Evolutionary conservation across 2,329 filamentous ascomycete species (phyloP).

Genomic region (Penicillium sp.): DNA sequence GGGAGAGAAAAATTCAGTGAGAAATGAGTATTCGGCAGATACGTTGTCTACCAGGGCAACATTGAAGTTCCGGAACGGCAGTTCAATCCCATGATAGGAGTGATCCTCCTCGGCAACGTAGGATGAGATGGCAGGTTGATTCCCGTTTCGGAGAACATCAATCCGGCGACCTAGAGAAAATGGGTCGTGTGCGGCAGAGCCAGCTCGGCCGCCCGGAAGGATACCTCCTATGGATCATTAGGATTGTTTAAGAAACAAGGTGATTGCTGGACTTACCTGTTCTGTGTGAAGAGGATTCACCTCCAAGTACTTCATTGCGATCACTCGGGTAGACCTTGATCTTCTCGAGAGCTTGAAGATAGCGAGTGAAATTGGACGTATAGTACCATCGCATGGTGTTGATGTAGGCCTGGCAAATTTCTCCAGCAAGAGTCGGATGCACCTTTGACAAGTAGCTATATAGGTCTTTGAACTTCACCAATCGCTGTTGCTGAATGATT

Average conservation of each 20-base stretch:
- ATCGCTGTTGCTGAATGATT: conserved; percentile 90
- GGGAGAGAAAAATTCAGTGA: conserved; percentile 84
- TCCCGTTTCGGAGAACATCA: conserved; percentile 73
- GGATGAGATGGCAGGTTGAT: conserved; percentile 75
- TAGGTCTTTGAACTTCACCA: conserved; percentile 83
- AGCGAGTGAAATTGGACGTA: conserved; percentile 83
- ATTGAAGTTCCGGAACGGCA: conserved; percentile 92
- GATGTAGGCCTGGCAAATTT: conserved; percentile 90
- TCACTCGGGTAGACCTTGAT: conserved; percentile 81
- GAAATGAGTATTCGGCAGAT: conserved; percentile 90
- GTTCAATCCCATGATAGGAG: conserved; percentile 79
- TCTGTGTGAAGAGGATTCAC: conserved; percentile 70
- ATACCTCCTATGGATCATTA: conserved; percentile 32
- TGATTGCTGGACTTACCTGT: conserved; percentile 36
- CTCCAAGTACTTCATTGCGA: conserved; percentile 77
- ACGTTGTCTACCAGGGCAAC: conserved; percentile 91
- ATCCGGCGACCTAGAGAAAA: conserved; percentile 85
- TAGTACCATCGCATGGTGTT: conserved; percentile 99
- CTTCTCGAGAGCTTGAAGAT: conserved; percentile 78
- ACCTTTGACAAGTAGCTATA: conserved; percentile 82
- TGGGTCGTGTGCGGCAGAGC: conserved; percentile 65
- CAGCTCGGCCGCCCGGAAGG: conserved; percentile 40
- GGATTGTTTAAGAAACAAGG: conserved; percentile 2
- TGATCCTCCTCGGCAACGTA: conserved; percentile 91
- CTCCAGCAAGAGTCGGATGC: conserved; percentile 78